Evolutionary conservation across 2,329 filamentous ascomycete genomes (phyloP), one percentile per base, ranked within the genome.

Genomic region (Aureobasidium sp.): DNA sequence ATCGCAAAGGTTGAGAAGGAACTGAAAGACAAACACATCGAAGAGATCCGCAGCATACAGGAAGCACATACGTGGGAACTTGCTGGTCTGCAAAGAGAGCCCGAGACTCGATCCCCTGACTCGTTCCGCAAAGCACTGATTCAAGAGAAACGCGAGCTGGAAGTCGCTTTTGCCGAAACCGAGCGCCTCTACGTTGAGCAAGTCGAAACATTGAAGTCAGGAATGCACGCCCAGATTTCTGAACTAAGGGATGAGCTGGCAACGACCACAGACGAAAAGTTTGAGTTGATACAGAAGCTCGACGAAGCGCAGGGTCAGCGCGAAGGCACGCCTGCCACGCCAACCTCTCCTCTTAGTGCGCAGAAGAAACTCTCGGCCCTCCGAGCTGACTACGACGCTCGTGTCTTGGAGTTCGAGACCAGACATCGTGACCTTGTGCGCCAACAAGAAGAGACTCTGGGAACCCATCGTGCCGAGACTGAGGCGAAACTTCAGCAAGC

Each of bases 241-340:
- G 46, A 53, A 23, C 34, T 56, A n/a, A 48, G 50, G 23, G 42
- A 62, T 26, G 60, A 62, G 39, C 27, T 62, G 20, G 60, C 60
- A 34, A 41, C 27, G 15, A 41, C 42, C 3, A 39, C 34, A 2
- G 39, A 53, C 15, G 60, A 62, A 42, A 62, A 62, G n/a, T 53
- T 39, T 17, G 60, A 56, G 20, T 42, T 62, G 3, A n/a, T 50
- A n/a, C 57, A 51, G 57, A 51, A 32, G 7, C 5, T 60, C 5
- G 46, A 41, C 44, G 57, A 60, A 10, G 23, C 42, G 20, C 44
- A 60, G n/a, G 20, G 6, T 23, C 55, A 58, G 10, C 55, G 44
- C 10, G 39, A 46, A 15, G 42, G 2, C 12, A 13, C 32, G 5
- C 42, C 32, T n/a, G n/a, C 20, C 3, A n/a, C 57, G 5, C 57